Base-by-base conservation (phyloP, 2,329 filamentous ascomycete genomes). In the Xylaria arbuscula region DNA sequence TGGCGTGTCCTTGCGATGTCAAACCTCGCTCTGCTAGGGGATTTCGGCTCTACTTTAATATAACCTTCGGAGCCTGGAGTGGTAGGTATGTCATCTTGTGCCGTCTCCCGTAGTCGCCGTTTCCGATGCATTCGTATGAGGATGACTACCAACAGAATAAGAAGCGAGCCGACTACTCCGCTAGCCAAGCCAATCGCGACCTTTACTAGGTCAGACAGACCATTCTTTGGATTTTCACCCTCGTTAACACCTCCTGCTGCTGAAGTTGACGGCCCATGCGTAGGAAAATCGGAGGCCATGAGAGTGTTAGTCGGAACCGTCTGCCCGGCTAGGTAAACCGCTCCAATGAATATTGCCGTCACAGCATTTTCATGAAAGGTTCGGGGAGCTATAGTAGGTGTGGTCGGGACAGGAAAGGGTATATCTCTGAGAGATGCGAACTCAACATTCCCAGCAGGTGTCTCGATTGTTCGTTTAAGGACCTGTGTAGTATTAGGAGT, bases 181-280 rank as follows among this genome's bases (percentile, higher is more conserved):
- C 53, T 57, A 19, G 53, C 53, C 19, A 64, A 24, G 17, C 61
- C 61, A 22, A 64, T 40, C 17, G 53, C 61, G 17, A 57, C 32
- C 42, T 51, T 64, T n/a, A 45, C 51, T 15, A 36, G 3, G 10
- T 15, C 17, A 9, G 61, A 22, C 11, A 64, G 22, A 17, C 8
- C 36, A 15, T 19, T 13, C 13, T 53, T 9, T 45, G 45, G 22
- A 11, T 11, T 13, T 45, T 17, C 9, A 8, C 11, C 53, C 15
- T 32, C 8, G 9, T 15, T 4, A 10, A 22, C 13, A 22, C 19
- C n/a, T 7, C 42, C 45, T 24, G 62, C 53, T 5, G n/a, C 15
- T 8, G 42, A 51, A 19, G 53, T 36, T 3, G 54, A 19, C 34
- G 4, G 2, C 6, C 2, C 32, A 40, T 40, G 17, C 32, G 53